Percentiles rank a stretch among this genome's conserved stretches.
These are phyloP conservation scores for Podaxis mareebaensis DNA, from an alignment of 768 basidiomycete species.

Conservation along the genomic window DNA sequence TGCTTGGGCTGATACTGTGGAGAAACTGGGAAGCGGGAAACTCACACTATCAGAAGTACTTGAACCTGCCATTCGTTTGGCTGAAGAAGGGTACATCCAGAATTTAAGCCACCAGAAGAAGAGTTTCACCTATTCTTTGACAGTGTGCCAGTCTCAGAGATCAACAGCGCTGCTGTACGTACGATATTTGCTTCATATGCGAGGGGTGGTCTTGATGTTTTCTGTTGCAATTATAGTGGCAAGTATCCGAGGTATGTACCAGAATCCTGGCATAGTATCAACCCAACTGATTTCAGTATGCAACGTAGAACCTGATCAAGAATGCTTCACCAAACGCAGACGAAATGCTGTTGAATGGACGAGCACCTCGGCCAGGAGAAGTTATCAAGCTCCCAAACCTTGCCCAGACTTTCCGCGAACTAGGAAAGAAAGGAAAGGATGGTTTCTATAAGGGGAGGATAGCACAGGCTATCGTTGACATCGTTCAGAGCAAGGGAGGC, in stretches of 20 bases:
- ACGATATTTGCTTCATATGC: neutral
- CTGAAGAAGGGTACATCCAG: slow-evolving; percentile 79
- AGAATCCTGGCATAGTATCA: neutral
- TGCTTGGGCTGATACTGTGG: slow-evolving; percentile 91
- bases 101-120: neutral
- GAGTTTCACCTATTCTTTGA: neutral
- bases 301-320: slow-evolving; percentile 59
- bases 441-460: slow-evolving; percentile 94
- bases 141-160: slow-evolving; percentile 87
- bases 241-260: slow-evolving; percentile 52
- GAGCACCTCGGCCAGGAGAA: slow-evolving; percentile 84
- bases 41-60: slow-evolving; percentile 67
- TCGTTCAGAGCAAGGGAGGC: slow-evolving; percentile 85
- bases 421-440: slow-evolving; percentile 81
- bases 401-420: slow-evolving; percentile 77
- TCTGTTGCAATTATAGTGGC: slow-evolving; percentile 44
- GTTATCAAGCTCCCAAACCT: slow-evolving; percentile 80
- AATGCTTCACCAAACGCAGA: slow-evolving; percentile 81
- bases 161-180: slow-evolving; percentile 60
- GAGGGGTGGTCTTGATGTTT: neutral
- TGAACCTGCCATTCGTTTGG: slow-evolving; percentile 86
- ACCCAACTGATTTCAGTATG: neutral
- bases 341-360: slow-evolving; percentile 86
- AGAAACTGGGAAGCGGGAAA: slow-evolving; percentile 78
- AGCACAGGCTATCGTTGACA: slow-evolving; percentile 85